Evolutionary conservation across 2,329 filamentous ascomycete species (phyloP).

Genomic region (Paracoccidioides lutzii): DNA sequence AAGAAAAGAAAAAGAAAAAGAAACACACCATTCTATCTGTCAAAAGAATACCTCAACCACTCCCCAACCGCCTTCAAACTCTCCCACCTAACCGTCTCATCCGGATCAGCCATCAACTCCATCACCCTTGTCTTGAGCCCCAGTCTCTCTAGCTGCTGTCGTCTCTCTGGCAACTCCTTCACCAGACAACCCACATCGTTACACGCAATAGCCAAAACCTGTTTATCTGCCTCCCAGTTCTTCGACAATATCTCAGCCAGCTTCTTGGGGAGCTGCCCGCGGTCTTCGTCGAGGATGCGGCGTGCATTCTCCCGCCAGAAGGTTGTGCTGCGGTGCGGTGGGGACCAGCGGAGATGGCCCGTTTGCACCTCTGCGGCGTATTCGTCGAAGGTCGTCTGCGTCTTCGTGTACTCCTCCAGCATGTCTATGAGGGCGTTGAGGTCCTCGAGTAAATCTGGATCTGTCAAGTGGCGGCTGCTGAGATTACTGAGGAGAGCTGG

Average conservation of each 20-base stretch:
- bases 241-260: constrained; percentile 75
- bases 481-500: constrained; percentile 49
- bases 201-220: constrained; percentile 80
- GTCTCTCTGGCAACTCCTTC: constrained; percentile 76
- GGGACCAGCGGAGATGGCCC: constrained; percentile 84
- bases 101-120: constrained; percentile 81
- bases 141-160: constrained; percentile 65
- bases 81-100: constrained; percentile 87
- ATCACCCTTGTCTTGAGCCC: constrained; percentile 79
- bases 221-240: constrained; percentile 72
- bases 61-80: constrained; percentile 72
- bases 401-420: constrained; percentile 71
- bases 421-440: constrained; percentile 44
- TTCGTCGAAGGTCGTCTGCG: constrained; percentile 53
- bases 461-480: constrained; percentile 38
- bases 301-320: constrained; percentile 91
- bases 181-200: constrained; percentile 85
- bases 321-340: constrained; percentile 69
- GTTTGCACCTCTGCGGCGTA: constrained; percentile 72
- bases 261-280: constrained; percentile 64
- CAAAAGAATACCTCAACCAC: constrained; percentile 60
- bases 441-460: constrained; percentile 38
- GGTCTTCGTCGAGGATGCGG: constrained; percentile 71
- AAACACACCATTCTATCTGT: constrained; percentile 22
- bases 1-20: not conserved